Conservation (phyloP, 2,329 filamentous ascomycete genomes). For the Alternaria postmessia region DNA sequence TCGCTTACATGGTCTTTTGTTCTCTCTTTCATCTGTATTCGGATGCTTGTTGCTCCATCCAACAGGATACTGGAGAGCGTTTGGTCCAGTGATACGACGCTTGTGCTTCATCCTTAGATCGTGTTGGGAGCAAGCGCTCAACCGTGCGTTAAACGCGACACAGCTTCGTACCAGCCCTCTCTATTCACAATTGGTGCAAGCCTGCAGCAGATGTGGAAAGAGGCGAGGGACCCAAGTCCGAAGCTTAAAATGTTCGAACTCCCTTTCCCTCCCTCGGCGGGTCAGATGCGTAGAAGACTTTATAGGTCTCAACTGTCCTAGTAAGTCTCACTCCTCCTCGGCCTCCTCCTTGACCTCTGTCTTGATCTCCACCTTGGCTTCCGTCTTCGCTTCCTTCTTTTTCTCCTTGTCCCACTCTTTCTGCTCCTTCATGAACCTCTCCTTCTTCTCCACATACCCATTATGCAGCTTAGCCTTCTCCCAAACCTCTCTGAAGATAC, state of each 20-base stretch:
- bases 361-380: constrained; percentile 3
- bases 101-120: not conserved
- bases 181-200: not conserved
- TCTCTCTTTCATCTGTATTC: not conserved
- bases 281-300: not conserved
- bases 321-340: not conserved
- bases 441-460: constrained; percentile 57
- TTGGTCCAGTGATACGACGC: not conserved
- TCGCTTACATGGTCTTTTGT: not conserved
- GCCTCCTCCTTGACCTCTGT: not conserved
- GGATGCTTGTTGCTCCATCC: not conserved
- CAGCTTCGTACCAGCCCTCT: not conserved
- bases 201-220: constrained; percentile 1
- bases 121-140: not conserved
- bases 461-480: constrained; percentile 56
- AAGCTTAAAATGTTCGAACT: not conserved
- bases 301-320: not conserved
- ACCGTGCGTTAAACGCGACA: not conserved
- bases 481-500: constrained; percentile 61
- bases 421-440: constrained; percentile 59
- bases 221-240: constrained; percentile 6
- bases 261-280: not conserved
- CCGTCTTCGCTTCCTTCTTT: constrained; percentile 12
- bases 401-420: constrained; percentile 51
- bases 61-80: not conserved